These are phyloP conservation scores for Tulasnella calospora DNA, from an alignment of 768 basidiomycete species.

Conservation along the genomic window DNA sequence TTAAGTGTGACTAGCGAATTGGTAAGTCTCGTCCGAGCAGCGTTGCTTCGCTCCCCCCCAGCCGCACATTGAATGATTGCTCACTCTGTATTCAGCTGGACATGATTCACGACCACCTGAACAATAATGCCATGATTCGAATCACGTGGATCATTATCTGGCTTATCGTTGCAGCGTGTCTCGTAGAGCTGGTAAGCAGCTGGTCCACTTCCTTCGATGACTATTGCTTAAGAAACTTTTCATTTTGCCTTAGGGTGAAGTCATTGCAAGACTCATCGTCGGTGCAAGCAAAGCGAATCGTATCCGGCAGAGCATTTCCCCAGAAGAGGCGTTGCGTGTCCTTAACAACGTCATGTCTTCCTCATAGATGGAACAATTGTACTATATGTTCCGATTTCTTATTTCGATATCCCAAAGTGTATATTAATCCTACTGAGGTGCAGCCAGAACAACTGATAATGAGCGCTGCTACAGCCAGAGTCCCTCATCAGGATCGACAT, in stretches of 20 bases:
- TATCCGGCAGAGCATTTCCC: background rate
- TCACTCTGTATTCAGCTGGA: slow-evolving; percentile 54
- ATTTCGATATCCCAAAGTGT: background rate
- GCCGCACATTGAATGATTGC: background rate
- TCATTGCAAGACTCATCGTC: slow-evolving; percentile 68
- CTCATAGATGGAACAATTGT: background rate
- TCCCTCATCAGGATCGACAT: too few species aligned
- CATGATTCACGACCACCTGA: slow-evolving; percentile 89
- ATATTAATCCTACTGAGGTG: too few species aligned
- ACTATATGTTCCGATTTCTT: background rate
- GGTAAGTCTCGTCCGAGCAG: slow-evolving; percentile 45
- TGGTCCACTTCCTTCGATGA: background rate
- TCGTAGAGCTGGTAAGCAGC: slow-evolving; percentile 79
- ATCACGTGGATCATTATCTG: slow-evolving; percentile 80
- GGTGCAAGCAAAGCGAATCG: slow-evolving; percentile 42
- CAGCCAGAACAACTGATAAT: too few species aligned
- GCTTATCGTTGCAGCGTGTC: slow-evolving; percentile 80
- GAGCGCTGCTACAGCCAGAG: too few species aligned
- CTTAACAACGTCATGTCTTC: background rate
- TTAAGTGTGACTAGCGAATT: slow-evolving; percentile 83
- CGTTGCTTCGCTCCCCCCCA: background rate
- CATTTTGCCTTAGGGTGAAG: slow-evolving; percentile 58
- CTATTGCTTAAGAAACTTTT: slow-evolving; percentile 34
- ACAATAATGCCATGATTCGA: slow-evolving; percentile 82
- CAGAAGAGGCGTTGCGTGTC: background rate